phyloP scores from a whole-genome alignment of 2,329 filamentous ascomycete genomes.

The Diaporthe helianthi region DNA sequence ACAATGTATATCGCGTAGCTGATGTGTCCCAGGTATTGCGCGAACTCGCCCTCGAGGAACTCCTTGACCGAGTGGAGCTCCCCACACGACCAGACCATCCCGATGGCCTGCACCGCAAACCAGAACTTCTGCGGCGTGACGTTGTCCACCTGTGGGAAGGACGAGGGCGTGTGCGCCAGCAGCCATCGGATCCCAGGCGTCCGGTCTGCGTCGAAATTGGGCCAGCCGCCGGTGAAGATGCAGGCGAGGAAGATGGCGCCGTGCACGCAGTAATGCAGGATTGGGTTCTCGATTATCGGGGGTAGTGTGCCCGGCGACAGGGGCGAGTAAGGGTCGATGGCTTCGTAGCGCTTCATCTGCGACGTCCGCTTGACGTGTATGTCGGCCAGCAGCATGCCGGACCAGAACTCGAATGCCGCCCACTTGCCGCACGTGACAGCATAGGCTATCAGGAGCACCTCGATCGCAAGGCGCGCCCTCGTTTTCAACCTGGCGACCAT shows the following conservation, averaged over 20 bases:
- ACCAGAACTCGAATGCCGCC: conserved; percentile 55
- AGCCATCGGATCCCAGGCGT: conserved; percentile 46
- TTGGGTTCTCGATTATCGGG: conserved; percentile 30
- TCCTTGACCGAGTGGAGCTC: conserved; percentile 44
- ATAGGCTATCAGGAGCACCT: conserved; percentile 47
- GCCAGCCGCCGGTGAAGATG: conserved; percentile 50
- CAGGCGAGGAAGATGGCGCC: conserved; percentile 41
- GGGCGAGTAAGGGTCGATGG: background rate
- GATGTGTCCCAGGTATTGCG: conserved; percentile 63
- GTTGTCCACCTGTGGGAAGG: conserved; percentile 43
- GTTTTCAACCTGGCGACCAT: conserved; percentile 46
- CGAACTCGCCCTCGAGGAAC: conserved; percentile 54
- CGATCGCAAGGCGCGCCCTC: conserved; percentile 42
- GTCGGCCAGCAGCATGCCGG: conserved; percentile 55
- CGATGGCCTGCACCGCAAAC: conserved; percentile 46
- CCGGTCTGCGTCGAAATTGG: conserved; percentile 45
- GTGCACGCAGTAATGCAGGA: conserved; percentile 37
- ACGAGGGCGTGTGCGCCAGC: conserved; percentile 43
- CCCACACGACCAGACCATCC: conserved; percentile 48
- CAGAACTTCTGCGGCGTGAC: conserved; percentile 47
- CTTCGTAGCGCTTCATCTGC: conserved; percentile 35
- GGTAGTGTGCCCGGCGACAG: conserved; percentile 22
- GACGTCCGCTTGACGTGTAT: conserved; percentile 47
- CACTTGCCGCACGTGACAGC: conserved; percentile 48
- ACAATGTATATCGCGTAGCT: conserved; percentile 65